Conservation (phyloP, 208 protist genomes). For the Acanthamoeba healyi region DNA sequence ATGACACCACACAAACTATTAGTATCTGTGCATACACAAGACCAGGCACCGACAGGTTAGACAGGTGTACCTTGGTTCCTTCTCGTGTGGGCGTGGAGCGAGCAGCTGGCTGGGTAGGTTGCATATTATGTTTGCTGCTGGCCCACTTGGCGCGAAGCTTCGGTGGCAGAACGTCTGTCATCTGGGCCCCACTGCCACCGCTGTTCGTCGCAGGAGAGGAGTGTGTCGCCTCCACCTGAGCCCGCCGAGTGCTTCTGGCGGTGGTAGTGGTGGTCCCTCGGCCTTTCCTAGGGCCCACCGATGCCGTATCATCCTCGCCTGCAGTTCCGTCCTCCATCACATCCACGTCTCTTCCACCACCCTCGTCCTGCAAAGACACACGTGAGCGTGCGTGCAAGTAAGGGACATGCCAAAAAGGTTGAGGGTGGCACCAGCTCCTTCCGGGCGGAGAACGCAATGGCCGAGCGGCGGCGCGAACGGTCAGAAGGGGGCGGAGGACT, state of each 20-base stretch:
- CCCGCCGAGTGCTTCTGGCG: not conserved
- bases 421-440: not conserved
- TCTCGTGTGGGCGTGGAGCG: conserved; percentile 1
- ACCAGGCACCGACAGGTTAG: too few species aligned
- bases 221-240: not conserved
- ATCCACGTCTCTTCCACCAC: not conserved
- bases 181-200: not conserved
- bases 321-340: not conserved
- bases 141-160: conserved; percentile 48
- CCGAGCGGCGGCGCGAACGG: not conserved
- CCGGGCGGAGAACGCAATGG: not conserved
- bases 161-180: conserved; percentile 29
- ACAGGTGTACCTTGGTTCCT: not conserved
- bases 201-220: not conserved
- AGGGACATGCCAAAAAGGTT: not conserved
- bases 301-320: not conserved
- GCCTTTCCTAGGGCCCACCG: not conserved
- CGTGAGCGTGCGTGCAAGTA: not conserved
- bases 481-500: not conserved
- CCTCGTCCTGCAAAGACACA: not conserved
- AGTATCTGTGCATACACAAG: too few species aligned
- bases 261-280: not conserved
- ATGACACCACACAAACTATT: too few species aligned
- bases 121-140: not conserved
- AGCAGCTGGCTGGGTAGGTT: not conserved